Conservation (phyloP, 345 rosid species). For the Salix udensis region DNA sequence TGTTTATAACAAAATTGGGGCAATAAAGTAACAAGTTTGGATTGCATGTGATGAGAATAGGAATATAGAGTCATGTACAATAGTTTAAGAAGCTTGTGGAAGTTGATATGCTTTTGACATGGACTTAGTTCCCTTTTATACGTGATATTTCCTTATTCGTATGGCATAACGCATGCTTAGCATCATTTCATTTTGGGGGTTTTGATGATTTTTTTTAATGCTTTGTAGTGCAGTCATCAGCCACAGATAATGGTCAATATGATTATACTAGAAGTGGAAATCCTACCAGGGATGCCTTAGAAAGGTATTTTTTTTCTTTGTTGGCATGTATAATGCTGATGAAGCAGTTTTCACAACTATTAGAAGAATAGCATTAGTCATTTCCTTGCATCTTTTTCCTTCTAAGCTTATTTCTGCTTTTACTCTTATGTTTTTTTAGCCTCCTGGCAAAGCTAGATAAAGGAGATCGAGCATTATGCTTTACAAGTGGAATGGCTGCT, state of each 20-base stretch:
- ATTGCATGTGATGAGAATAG: neutral
- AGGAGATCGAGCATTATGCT: constrained; percentile 94
- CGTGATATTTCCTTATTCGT: neutral
- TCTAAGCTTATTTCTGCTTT: neutral
- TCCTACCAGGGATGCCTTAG: constrained; percentile 83
- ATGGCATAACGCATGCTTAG: neutral
- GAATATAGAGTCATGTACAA: neutral
- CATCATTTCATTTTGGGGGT: neutral
- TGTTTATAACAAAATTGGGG: neutral
- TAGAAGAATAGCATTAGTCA: neutral
- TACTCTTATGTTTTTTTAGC: constrained; percentile 33
- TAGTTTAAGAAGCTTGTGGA: neutral
- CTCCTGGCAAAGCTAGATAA: constrained; percentile 91
- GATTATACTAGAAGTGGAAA: constrained; percentile 98
- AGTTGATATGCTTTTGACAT: neutral
- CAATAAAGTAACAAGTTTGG: neutral
- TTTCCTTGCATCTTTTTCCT: neutral
- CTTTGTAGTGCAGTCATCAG: constrained; percentile 61
- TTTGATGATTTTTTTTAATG: neutral
- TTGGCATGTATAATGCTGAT: neutral
- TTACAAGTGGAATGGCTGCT: constrained; percentile 99
- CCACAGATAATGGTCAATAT: constrained; percentile 70
- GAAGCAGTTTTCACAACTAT: constrained; percentile 9
- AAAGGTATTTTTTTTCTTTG: constrained; percentile 46
- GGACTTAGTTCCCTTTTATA: neutral